phyloP scores from a whole-genome alignment of 2,329 filamentous ascomycete genomes.

The Cadophora sp. region DNA sequence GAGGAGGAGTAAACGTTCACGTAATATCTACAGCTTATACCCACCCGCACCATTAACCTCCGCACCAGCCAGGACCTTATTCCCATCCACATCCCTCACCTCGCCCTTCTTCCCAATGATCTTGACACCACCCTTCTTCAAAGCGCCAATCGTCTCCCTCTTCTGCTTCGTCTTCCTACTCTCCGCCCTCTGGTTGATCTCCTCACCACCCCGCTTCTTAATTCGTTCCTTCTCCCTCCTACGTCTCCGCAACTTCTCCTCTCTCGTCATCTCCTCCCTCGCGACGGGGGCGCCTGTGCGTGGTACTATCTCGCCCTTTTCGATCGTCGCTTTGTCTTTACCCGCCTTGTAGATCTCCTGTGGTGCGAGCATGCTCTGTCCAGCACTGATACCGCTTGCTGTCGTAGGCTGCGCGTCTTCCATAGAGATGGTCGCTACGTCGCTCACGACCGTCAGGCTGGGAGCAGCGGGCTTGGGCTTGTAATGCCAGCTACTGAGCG shows the following conservation, averaged over 20 bases:
- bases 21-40: conserved; percentile 62
- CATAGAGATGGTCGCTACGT: conserved; percentile 91
- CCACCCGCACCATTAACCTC: conserved; percentile 58
- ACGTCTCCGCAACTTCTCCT: conserved; percentile 80
- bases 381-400: conserved; percentile 73
- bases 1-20: neutral
- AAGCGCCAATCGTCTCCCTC: conserved; percentile 55
- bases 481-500: conserved; percentile 93
- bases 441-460: conserved; percentile 84
- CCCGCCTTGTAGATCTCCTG: conserved; percentile 93
- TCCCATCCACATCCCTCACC: conserved; percentile 82
- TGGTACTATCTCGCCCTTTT: conserved; percentile 74
- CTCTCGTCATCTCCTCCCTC: conserved; percentile 84
- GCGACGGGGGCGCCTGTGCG: conserved; percentile 81
- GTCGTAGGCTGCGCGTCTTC: conserved; percentile 92
- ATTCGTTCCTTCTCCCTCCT: conserved; percentile 86
- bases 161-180: conserved; percentile 66
- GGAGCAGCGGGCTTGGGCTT: conserved; percentile 85
- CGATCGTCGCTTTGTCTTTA: conserved; percentile 61
- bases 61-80: conserved; percentile 66
- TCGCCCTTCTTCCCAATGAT: conserved; percentile 91
- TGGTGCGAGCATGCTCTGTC: conserved; percentile 81
- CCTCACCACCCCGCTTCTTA: conserved; percentile 67
- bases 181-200: conserved; percentile 55
- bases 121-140: conserved; percentile 88